These are phyloP conservation scores for Rubus idaeus DNA, from an alignment of 306 rosid genomes.

Conservation along the genomic window DNA sequence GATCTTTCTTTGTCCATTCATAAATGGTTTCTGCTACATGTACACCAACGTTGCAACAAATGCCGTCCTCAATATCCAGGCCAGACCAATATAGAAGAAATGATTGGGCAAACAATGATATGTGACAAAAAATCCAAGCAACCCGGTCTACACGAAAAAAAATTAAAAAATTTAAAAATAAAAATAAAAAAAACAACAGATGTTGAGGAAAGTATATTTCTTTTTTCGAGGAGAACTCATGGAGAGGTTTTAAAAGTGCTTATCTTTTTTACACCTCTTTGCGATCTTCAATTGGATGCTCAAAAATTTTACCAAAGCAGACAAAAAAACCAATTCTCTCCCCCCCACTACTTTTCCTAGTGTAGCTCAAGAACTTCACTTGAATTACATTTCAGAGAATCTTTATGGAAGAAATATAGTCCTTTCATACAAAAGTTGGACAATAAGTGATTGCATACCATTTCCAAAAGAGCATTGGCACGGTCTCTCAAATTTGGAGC, in stretches of 20 bases:
- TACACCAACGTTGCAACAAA: background rate
- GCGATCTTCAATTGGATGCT: background rate
- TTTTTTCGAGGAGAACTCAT: background rate
- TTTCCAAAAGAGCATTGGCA: constrained; percentile 93
- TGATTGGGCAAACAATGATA: background rate
- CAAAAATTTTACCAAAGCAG: background rate
- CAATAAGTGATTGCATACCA: constrained; percentile 51
- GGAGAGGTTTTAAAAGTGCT: background rate
- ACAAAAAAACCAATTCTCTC: background rate
- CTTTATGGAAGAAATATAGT: background rate
- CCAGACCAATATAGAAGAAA: background rate
- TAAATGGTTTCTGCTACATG: background rate
- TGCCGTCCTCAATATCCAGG: background rate
- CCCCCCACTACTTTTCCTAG: background rate
- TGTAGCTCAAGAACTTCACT: background rate
- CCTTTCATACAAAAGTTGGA: background rate
- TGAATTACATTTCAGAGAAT: background rate
- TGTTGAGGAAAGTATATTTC: background rate
- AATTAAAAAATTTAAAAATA: too few relatives aligned
- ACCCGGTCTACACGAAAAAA: background rate
- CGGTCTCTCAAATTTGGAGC: constrained; percentile 99
- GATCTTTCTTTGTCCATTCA: background rate
- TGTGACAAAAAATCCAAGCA: background rate
- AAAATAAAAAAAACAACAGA: background rate
- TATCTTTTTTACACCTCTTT: background rate